Base-by-base conservation (phyloP, 2,329 filamentous ascomycete species). In the Colletotrichum sp. region DNA sequence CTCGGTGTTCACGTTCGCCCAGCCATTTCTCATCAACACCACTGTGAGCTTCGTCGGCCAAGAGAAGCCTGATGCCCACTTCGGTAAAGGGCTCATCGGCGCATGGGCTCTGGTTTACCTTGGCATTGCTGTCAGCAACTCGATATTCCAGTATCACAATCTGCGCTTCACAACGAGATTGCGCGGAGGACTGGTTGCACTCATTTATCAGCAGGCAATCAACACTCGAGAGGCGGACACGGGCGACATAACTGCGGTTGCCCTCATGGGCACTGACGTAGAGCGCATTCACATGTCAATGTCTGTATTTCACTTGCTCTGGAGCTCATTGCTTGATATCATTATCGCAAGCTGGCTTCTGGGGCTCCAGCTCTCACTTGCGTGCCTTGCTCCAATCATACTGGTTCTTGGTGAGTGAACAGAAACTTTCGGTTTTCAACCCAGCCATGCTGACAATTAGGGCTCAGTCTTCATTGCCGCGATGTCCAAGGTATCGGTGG, bases 211-310 rank as follows among this genome's bases (percentile, higher is more conserved):
- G 52, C 72, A 78, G 30, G 77, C 78, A 1, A 57, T 82, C 1
- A 43, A 78, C 4, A 77, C 77, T 6, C 77, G 78, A 59, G 77
- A 77, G 7, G 79, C 77, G 6, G 81, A 82, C 36, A 63, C 75
- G 0, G 79, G 79, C 26, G 80, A 79, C 12, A 80, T 80, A 14
- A 79, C 80, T 2, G 83, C 82, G 8, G 68, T 84, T 9, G 79
- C 83, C 1, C 71, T 84, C 1, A 84, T 84, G 82, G 82, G 83
- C 7, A 82, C 83, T 2, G 83, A 84, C 61, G 77, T 83, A 2
- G 82, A 83, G 48, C 81, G 82, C 3, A 82, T 84, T 28, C 72
- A 76, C n/a, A 61, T 63, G 1, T 77, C 73, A 4, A 76, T 83
- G 52, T 48, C 71, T 12, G 24, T 71, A 0, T 67, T 83, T 12